Percentiles rank a stretch among this genome's conserved stretches.
phyloP scores from a whole-genome alignment of 805 yeast genomes.

The Candida orba region DNA sequence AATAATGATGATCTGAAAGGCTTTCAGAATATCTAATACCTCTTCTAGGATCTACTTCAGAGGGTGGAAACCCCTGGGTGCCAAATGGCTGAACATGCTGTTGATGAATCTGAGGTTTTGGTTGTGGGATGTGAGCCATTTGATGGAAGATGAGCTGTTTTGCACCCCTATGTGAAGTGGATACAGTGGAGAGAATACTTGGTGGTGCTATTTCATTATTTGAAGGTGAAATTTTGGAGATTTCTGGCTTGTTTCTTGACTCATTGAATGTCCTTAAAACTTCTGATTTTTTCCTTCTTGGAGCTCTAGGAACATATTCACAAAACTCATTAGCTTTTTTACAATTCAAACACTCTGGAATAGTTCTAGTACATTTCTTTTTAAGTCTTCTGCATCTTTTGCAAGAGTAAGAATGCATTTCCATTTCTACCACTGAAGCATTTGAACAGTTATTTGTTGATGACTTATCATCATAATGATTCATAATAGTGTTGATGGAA shows the following conservation, averaged over 20 bases:
- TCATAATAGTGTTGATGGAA: constrained; percentile 1
- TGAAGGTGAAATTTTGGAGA: not conserved
- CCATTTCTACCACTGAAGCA: constrained; percentile 2
- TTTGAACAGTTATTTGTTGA: not conserved
- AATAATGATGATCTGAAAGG: not conserved
- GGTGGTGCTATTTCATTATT: not conserved
- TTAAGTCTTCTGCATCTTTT: constrained; percentile 40
- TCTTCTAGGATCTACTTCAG: no score
- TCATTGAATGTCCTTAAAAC: constrained; percentile 21
- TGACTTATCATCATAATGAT: not conserved
- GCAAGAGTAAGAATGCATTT: constrained; percentile 31
- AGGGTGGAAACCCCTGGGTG: no score
- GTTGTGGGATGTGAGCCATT: no score
- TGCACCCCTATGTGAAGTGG: not conserved
- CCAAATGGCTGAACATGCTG: no score
- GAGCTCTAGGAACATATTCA: constrained; percentile 37
- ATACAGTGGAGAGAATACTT: not conserved
- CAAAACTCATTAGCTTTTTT: constrained; percentile 31
- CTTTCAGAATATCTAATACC: not conserved
- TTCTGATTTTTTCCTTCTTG: constrained; percentile 30
- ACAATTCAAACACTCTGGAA: constrained; percentile 40
- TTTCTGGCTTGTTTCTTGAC: constrained; percentile 8
- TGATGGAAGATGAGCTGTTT: no score
- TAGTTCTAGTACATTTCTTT: constrained; percentile 40
- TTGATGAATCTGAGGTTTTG: no score